Conservation (phyloP, 148 eudicot genomes). For the Dysphania ambrosioides region DNA sequence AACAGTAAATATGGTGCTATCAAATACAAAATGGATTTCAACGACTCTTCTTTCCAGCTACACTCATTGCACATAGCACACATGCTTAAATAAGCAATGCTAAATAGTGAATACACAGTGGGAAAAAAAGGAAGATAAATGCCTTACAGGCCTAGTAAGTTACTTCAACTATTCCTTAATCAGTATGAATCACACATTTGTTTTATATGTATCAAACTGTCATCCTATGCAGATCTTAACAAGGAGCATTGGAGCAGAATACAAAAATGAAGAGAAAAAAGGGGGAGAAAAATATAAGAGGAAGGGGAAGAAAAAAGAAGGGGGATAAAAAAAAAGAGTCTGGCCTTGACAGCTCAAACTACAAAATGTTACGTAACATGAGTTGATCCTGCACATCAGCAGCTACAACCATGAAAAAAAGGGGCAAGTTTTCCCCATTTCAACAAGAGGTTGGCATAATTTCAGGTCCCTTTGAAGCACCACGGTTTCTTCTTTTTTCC, state of each 20-base stretch:
- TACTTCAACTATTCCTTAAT: background rate
- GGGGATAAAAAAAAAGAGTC: background rate
- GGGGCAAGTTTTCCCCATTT: conserved; percentile 15
- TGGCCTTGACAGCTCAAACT: conserved; percentile 5
- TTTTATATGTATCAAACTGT: background rate
- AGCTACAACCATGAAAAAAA: conserved; percentile 61
- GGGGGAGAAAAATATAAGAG: too few species aligned
- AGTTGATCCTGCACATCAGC: conserved; percentile 33
- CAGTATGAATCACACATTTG: background rate
- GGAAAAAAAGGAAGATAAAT: background rate
- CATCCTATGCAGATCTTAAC: background rate
- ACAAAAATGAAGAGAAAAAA: background rate
- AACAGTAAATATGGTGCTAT: background rate
- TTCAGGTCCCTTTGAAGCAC: conserved; percentile 17
- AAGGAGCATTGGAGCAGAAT: background rate
- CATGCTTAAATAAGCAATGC: background rate
- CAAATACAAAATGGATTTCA: background rate
- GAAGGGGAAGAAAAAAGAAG: background rate
- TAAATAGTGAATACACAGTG: background rate
- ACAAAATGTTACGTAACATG: conserved; percentile 46
- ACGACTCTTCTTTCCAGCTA: conserved; percentile 1
- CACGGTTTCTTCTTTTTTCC: conserved; percentile 3
- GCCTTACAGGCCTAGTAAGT: background rate
- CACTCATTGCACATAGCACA: background rate
- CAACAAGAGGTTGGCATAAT: conserved; percentile 19